These are phyloP conservation scores for Parasitella parasitica DNA, from an alignment of 371 early-diverging fungal species.

Conservation along the genomic window DNA sequence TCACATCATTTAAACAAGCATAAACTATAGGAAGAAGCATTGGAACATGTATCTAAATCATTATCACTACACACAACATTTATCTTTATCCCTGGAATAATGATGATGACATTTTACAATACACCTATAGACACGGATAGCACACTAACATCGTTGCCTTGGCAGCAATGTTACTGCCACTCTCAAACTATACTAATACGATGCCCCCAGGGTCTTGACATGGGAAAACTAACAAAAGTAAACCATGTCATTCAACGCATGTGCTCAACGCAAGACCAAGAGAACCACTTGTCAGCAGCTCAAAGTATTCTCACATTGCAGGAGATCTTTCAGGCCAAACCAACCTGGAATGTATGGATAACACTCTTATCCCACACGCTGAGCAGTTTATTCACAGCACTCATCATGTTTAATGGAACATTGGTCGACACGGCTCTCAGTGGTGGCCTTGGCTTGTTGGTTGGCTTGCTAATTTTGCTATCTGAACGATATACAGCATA, in stretches of 20 bases:
- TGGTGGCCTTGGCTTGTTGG: constrained; percentile 52
- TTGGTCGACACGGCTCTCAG: constrained; percentile 54
- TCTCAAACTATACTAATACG: constrained; percentile 62
- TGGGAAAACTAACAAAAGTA: constrained; percentile 60
- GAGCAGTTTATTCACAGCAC: constrained; percentile 55
- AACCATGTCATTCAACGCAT: constrained; percentile 42
- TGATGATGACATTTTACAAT: constrained; percentile 45
- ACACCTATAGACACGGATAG: background rate
- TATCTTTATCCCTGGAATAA: constrained; percentile 60
- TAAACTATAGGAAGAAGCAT: constrained; percentile 45
- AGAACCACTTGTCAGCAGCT: background rate
- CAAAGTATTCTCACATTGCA: constrained; percentile 17
- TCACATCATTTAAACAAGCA: background rate
- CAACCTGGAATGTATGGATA: constrained; percentile 49
- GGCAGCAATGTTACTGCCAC: constrained; percentile 19
- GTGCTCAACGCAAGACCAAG: constrained; percentile 35
- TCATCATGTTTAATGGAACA: constrained; percentile 61
- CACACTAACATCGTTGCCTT: background rate
- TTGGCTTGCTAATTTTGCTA: constrained; percentile 54
- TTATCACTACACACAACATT: constrained; percentile 54
- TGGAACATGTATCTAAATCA: constrained; percentile 48
- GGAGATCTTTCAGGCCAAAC: constrained; percentile 43
- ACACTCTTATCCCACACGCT: constrained; percentile 53
- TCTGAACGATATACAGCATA: constrained; percentile 59
- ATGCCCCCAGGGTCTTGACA: constrained; percentile 55